Evolutionary conservation across 2,329 filamentous ascomycete genomes (phyloP), one percentile per base, ranked within the genome.

Genomic region (Monilinia aucupariae): DNA sequence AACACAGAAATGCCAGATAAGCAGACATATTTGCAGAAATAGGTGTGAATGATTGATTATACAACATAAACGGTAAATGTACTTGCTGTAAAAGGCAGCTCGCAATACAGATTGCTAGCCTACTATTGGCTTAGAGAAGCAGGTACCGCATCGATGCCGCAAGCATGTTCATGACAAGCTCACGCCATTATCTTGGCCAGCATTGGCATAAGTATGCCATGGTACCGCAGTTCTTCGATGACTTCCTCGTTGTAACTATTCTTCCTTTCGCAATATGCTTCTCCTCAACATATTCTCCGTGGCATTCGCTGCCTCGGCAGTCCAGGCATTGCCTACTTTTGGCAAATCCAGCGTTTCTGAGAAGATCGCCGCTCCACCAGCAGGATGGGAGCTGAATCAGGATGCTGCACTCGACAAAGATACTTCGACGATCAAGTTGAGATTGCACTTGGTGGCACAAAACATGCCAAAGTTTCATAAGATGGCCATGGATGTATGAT

Each of bases 401-500:
- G 62, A 34, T 41, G 53, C 61, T 9, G 60, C 58, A 17, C 41
- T 73, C 27, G 65, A 72, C 52, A 73, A 72, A 59, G 69, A 71
- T 53, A 52, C 45, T 3, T 61, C 61, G 4, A 66, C 48, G 55
- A 59, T 73, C 41, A 70, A 68, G 62, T 51, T 73, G 32, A 69
- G 70, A 47, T 70, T 73, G 37, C 67, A 71, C 61, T 63, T 73
- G 32, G 65, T 68, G 4, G 66, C 69, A n/a, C 70, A 71, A 41
- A 65, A 69, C 41, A 73, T 71, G 71, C 62, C 65, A 37, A 68
- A 72, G 10, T 72, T 73, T 32, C 70, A 71, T 61, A 69, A 72
- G 30, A 32, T 71, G 63, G 70, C 70, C 15, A 68, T 69, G 66
- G 69, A 71, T 20, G 71, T 73, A 67, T 62, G 56, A 49, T 55